Evolutionary conservation across 305 asterid species (phyloP), one percentile per base, ranked within the genome.

Genomic region (Petunia hybrid): DNA sequence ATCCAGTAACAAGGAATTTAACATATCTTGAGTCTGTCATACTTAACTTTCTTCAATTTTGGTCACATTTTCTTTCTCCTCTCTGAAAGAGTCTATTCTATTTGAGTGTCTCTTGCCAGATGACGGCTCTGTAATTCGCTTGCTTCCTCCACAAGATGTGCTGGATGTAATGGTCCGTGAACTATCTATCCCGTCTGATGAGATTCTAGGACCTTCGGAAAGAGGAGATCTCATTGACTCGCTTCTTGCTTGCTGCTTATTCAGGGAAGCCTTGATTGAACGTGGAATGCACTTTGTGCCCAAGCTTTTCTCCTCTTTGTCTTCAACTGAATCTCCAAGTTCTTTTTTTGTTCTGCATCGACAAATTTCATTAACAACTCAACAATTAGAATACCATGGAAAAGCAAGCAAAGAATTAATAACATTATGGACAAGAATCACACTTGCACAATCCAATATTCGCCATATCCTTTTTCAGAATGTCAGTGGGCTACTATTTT

Each of bases 21-120:
- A 22, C 41, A 60, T 56, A 36, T 10, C 68, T 43, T 59, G 42
- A 31, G 43, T 5, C 57, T 1, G 14, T 48, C 1, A 79, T 78
- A 86, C 91, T 88, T 84, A 97, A 92, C 98, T 94, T 93, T 94
- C 99, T 94, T 97, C 99, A 12, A 97, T 92, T 83, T 91, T 93
- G 90, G 93, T 91, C 85, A 85, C 84, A 57, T 83, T 92, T 16
- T 85, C 95, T 67, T 88, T 84, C 57, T 84, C 92, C 73, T 85
- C 86, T 82, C 85, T 88, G 85, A 85, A 83, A 14, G 94, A 84
- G 71, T 89, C 90, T 61, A 71, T 81, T 76, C 84, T 90, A 45
- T 80, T 73, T 14, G 89, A 75, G 77, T 77, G 88, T 53, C 51
- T 87, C 67, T 67, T 89, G 70, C 70, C 88, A 0, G 89, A n/a